Evolutionary conservation across 2,329 filamentous ascomycete species (phyloP).

Genomic region (Blastomyces parvus): DNA sequence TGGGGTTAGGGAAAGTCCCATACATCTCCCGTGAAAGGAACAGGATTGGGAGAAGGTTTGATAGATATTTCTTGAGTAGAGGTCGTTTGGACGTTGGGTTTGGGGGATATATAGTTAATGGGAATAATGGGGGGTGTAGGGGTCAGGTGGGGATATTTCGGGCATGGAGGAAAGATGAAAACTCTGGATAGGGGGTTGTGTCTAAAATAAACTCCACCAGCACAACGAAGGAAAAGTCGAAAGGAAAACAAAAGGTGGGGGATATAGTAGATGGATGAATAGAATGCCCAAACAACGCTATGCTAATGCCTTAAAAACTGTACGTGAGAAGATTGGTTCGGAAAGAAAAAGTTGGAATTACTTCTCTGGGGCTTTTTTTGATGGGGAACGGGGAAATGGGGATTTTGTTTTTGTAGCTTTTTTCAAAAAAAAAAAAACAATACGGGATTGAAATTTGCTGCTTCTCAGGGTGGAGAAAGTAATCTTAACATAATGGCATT

Average conservation of each 20-base stretch:
- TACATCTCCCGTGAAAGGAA: not conserved
- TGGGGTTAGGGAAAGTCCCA: not conserved
- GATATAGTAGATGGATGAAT: not conserved
- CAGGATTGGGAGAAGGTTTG: not conserved
- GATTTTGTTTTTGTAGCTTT: not conserved
- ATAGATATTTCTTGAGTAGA: not conserved
- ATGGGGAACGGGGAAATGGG: no score
- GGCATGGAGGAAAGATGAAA: not conserved
- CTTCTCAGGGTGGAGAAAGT: conserved; percentile 10
- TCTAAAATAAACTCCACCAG: not conserved
- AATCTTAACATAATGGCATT: conserved; percentile 5
- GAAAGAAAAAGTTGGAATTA: not conserved
- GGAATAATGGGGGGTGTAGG: not conserved
- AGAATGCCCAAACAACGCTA: conserved; percentile 37
- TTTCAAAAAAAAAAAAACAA: not conserved
- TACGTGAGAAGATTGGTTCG: conserved; percentile 11
- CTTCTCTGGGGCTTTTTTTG: not conserved
- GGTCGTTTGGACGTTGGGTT: not conserved
- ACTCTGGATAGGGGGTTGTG: not conserved
- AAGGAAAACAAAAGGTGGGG: conserved; percentile 14
- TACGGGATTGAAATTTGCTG: not conserved
- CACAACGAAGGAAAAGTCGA: conserved; percentile 11
- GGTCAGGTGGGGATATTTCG: not conserved
- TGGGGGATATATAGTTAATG: not conserved
- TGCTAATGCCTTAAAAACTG: conserved; percentile 25